phyloP scores from a whole-genome alignment of 352 stramenopile genomes.

The Globisporangium sylvaticum region DNA sequence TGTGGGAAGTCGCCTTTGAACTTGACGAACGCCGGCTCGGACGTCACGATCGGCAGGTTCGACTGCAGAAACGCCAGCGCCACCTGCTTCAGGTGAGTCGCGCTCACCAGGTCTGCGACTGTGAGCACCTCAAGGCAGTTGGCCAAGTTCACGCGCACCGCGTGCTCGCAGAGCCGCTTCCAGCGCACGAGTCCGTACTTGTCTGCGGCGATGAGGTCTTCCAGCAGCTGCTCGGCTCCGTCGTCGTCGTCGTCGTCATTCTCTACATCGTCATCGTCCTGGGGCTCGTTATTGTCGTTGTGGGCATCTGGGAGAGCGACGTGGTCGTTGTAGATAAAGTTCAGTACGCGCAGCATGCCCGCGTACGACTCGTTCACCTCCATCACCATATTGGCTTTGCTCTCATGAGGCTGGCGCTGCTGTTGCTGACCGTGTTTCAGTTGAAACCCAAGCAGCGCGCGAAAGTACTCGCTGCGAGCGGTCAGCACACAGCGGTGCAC shows the following conservation, averaged over 20 bases:
- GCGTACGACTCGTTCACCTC: slow-evolving; percentile 56
- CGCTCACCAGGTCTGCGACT: slow-evolving; percentile 55
- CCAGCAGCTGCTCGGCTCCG: slow-evolving; percentile 41
- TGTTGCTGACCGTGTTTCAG: slow-evolving; percentile 3
- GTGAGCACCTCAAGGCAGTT: slow-evolving; percentile 67
- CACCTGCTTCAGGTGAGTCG: slow-evolving; percentile 48
- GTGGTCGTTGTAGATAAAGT: slow-evolving; percentile 76
- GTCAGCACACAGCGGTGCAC: slow-evolving; percentile 63
- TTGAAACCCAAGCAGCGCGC: slow-evolving; percentile 43
- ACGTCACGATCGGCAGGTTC: slow-evolving; percentile 13
- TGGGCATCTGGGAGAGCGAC: slow-evolving; percentile 16
- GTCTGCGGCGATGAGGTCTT: slow-evolving; percentile 69
- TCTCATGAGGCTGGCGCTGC: background rate
- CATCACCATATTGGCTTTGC: slow-evolving; percentile 17
- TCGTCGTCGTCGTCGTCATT: slow-evolving; percentile 9
- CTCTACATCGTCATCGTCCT: background rate
- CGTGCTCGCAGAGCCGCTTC: slow-evolving; percentile 62
- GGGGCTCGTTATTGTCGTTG: background rate
- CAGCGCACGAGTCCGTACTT: slow-evolving; percentile 71
- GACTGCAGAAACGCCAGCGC: slow-evolving; percentile 20
- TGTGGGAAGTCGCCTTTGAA: slow-evolving; percentile 35
- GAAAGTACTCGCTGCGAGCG: slow-evolving; percentile 69
- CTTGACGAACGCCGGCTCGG: slow-evolving; percentile 22
- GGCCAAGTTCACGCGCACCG: slow-evolving; percentile 28
- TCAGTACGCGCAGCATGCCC: slow-evolving; percentile 46